A percentile compares a stretch with the other conserved stretches of the same genome.
Conservation (phyloP, 2,329 filamentous ascomycete species). For the Neofusicoccum parvum region DNA sequence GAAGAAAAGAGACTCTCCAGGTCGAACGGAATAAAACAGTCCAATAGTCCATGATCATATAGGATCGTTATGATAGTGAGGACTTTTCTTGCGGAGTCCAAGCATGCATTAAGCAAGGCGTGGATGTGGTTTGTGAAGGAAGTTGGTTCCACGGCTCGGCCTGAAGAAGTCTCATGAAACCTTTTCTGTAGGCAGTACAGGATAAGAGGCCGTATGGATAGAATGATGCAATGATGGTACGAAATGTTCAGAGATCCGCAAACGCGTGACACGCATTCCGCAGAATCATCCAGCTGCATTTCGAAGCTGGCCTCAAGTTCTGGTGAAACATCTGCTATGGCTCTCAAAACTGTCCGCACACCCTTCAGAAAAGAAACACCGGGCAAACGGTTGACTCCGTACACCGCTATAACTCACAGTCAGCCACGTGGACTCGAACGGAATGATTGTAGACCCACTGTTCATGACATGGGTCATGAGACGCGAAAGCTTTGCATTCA, state of each 20-base stretch:
- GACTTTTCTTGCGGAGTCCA: not conserved
- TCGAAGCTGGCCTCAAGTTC: slow-evolving; percentile 25
- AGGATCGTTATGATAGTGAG: not conserved
- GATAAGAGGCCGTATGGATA: not conserved
- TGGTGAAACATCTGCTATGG: slow-evolving; percentile 26
- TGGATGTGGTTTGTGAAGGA: not conserved
- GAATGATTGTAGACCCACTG: not conserved
- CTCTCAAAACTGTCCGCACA: slow-evolving; percentile 27
- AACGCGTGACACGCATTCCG: slow-evolving; percentile 25
- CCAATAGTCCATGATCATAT: not conserved
- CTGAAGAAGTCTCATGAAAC: not conserved
- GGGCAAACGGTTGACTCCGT: slow-evolving; percentile 25
- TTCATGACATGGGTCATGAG: not conserved
- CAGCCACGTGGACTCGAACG: not conserved
- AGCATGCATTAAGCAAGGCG: not conserved
- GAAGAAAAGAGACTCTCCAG: not conserved
- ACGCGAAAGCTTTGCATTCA: not conserved
- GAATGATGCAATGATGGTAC: not conserved
- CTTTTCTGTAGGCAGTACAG: not conserved
- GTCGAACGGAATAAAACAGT: not conserved
- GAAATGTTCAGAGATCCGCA: not conserved
- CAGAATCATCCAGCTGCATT: slow-evolving; percentile 23
- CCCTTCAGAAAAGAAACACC: slow-evolving; percentile 26
- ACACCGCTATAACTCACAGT: slow-evolving; percentile 23
- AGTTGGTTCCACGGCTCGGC: not conserved